Percentiles rank a stretch among this genome's conserved stretches.
Conservation (phyloP, 2,329 filamentous ascomycete genomes). For the Teratosphaeria pseudoeucalypti region DNA sequence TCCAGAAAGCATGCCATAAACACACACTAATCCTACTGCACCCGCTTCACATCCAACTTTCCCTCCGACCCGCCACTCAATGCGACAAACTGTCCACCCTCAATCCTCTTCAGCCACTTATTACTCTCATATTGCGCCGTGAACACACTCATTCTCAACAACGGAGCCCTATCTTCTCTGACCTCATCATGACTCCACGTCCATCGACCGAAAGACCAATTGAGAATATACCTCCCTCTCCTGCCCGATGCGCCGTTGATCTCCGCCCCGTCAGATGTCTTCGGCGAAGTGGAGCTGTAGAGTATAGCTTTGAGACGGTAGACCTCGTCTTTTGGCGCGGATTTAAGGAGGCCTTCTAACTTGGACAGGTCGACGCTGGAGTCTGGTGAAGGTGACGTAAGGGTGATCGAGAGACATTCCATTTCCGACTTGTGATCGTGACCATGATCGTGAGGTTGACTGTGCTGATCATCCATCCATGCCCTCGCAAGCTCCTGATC, state of each 20-base stretch:
- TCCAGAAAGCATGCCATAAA: neutral
- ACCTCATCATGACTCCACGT: conserved; percentile 59
- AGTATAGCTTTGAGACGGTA: conserved; percentile 82
- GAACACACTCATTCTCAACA: conserved; percentile 64
- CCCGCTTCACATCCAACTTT: conserved; percentile 39
- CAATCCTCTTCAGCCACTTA: conserved; percentile 67
- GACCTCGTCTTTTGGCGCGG: conserved; percentile 81
- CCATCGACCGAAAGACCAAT: conserved; percentile 97
- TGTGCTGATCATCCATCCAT: conserved; percentile 29
- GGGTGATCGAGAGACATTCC: conserved; percentile 75
- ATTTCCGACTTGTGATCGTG: conserved; percentile 70
- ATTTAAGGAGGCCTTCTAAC: conserved; percentile 55
- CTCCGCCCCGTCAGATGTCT: conserved; percentile 24
- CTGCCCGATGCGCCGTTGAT: conserved; percentile 24
- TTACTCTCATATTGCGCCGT: conserved; percentile 61
- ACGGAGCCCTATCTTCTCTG: conserved; percentile 22
- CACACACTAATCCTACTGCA: conserved; percentile 12
- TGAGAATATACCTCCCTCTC: conserved; percentile 67
- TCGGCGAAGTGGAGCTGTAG: conserved; percentile 34
- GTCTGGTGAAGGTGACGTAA: conserved; percentile 32
- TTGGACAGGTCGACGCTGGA: conserved; percentile 48
- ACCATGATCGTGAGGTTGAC: conserved; percentile 26
- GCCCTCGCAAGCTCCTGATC: conserved; percentile 65
- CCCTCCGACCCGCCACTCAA: conserved; percentile 27
- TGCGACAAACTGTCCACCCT: conserved; percentile 28